phyloP scores from a whole-genome alignment of 106 monocot genomes.

The Dendrobium chrysotoxum region DNA sequence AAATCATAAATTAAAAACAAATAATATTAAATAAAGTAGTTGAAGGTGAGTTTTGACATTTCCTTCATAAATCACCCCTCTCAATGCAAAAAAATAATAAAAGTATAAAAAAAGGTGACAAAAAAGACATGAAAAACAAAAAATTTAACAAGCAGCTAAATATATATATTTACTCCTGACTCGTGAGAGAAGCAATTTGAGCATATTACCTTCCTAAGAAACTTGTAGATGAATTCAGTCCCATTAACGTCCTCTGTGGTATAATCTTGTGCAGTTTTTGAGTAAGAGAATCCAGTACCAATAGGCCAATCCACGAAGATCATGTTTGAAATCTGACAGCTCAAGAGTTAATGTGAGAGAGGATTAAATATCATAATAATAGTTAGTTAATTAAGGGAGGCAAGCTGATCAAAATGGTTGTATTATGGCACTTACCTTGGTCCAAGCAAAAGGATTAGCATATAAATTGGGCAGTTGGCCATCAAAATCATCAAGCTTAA shows the following conservation, averaged over 20 bases:
- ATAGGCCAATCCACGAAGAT: conserved; percentile 8
- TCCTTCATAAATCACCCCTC: too few relatives aligned
- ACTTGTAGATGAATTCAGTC: not conserved
- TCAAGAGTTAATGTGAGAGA: not conserved
- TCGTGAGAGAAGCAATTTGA: not conserved
- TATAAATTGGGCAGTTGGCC: not conserved
- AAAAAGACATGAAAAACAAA: too few relatives aligned
- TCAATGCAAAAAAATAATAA: too few relatives aligned
- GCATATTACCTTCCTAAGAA: conserved; percentile 2
- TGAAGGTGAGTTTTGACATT: too few relatives aligned
- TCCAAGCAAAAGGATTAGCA: conserved; percentile 6
- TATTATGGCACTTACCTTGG: not conserved
- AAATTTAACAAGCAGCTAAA: too few relatives aligned
- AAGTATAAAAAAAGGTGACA: too few relatives aligned
- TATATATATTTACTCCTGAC: too few relatives aligned
- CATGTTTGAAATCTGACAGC: conserved; percentile 6
- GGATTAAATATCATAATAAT: not conserved
- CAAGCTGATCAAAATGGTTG: not conserved
- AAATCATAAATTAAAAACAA: too few relatives aligned
- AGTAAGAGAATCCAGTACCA: conserved; percentile 9
- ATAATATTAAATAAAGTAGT: too few relatives aligned
- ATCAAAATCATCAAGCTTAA: conserved; percentile 7
- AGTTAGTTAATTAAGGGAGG: not conserved
- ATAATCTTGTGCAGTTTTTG: conserved; percentile 1
- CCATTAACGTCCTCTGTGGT: not conserved